Base-by-base conservation (phyloP, 805 yeast genomes). In the Sungouiella blattae region DNA sequence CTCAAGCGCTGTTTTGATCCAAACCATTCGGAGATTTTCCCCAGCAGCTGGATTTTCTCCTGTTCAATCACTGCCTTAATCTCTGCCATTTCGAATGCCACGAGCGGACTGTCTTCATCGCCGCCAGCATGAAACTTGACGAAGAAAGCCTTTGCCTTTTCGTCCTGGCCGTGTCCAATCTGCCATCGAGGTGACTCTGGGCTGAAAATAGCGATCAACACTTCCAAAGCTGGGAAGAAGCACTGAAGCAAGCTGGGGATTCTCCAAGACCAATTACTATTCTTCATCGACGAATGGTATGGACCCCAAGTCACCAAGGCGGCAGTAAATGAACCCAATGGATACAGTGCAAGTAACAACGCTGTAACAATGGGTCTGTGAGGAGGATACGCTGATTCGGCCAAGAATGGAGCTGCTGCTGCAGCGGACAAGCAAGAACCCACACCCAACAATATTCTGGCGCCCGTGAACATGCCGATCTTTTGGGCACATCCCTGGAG, bases 201-300 rank as follows among this genome's bases (percentile, higher is more conserved):
- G 22, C 16, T 11, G 12, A 15, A 14, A 7, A 6, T 7, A 5
- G 16, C 12, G 35, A 25, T 6, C 20, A 7, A 18, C 8, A 60
- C 18, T 47, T 71, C 76, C 14, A 67, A 6, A 2, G 64, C 18
- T 4, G 80, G 77, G 41, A 69, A 57, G 17, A 60, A 43, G 25
- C 69, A 72, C 57, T 76, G 81, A 20, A 75, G 39, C 30, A 64
- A 61, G 17, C 75, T 60, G 32, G 81, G 80, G 37, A 75, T 56
- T 60, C 76, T 72, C 80, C 80, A 75, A n/a, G 67, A 57, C 65
- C 69, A 67, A 25, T 58, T 49, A 29, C 29, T 44, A 6, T 20
- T 16, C 8, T 18, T 21, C 24, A 6, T 18, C 20, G 14, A 32
- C 22, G 15, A 15, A n/a, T 23, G 23, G 16, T 18, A 23, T 5